A percentile compares a stretch with the other conserved stretches of the same genome.
phyloP scores from a whole-genome alignment of 352 stramenopile genomes.

The Pythium oligandrum region DNA sequence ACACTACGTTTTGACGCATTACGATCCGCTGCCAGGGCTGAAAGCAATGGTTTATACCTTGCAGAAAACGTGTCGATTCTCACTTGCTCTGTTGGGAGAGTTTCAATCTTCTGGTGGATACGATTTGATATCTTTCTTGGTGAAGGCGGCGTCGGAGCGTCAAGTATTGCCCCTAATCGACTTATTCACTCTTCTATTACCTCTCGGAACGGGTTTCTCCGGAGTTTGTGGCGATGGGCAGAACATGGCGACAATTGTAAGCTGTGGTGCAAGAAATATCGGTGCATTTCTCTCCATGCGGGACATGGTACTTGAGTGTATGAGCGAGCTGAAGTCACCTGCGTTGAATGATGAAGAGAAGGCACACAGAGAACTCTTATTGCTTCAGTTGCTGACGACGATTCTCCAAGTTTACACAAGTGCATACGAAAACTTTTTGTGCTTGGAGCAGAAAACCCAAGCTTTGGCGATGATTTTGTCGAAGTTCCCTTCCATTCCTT shows the following conservation, averaged over 20 bases:
- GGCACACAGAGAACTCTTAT: constrained; percentile 33
- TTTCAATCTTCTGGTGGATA: constrained; percentile 69
- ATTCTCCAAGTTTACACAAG: constrained; percentile 70
- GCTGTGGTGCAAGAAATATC: constrained; percentile 53
- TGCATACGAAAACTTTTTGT: constrained; percentile 67
- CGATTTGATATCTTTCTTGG: constrained; percentile 32
- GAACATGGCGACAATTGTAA: constrained; percentile 34
- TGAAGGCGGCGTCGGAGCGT: constrained; percentile 36
- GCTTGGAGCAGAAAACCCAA: constrained; percentile 65
- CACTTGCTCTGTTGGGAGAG: constrained; percentile 55
- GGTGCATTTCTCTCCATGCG: constrained; percentile 55
- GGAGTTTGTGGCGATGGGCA: constrained; percentile 29
- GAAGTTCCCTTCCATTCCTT: constrained; percentile 48
- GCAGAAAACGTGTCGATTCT: constrained; percentile 60
- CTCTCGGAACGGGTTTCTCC: constrained; percentile 44
- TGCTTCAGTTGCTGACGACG: constrained; percentile 58
- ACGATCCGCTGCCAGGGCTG: constrained; percentile 46
- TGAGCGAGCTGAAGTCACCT: constrained; percentile 21
- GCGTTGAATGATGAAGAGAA: not conserved
- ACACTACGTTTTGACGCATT: constrained; percentile 31
- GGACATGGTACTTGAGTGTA: constrained; percentile 59
- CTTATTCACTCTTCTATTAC: constrained; percentile 48
- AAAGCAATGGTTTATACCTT: constrained; percentile 50
- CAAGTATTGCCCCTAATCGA: constrained; percentile 44
- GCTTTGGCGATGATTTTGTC: constrained; percentile 62